Evolutionary conservation across 305 asterid species (phyloP).

Genomic region (Fraxinus sp.): DNA sequence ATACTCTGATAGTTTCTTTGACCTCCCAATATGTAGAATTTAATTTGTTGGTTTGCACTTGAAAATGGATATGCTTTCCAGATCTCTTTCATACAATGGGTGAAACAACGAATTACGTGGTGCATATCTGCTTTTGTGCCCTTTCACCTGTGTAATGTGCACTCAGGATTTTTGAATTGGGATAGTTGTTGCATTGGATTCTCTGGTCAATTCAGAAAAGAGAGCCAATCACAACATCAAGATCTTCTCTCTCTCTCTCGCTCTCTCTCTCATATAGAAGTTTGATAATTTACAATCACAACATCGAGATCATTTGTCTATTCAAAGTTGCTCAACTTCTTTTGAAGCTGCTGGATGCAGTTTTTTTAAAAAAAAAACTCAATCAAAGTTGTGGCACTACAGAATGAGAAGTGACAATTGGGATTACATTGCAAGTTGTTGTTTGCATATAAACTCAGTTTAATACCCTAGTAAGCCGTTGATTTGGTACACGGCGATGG

Average conservation of each 20-base stretch:
- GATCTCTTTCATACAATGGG: not conserved
- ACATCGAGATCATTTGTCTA: not conserved
- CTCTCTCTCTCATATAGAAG: not conserved
- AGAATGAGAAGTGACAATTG: not conserved
- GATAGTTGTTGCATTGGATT: not conserved
- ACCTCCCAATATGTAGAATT: not conserved
- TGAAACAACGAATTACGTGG: not conserved
- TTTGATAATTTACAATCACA: not conserved
- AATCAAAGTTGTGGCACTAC: not conserved
- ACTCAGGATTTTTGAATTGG: not conserved
- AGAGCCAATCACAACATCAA: not conserved
- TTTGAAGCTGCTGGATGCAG: constrained; percentile 14
- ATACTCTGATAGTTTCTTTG: not conserved
- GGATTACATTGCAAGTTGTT: not conserved
- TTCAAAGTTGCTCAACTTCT: constrained; percentile 18
- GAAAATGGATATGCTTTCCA: not conserved
- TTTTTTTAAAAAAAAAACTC: not conserved
- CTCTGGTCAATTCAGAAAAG: not conserved
- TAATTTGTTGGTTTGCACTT: not conserved
- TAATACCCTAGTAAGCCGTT: not conserved
- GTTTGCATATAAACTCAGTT: not conserved
- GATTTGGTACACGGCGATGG: not conserved
- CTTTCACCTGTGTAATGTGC: not conserved
- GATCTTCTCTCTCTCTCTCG: not conserved
- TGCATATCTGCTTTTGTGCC: not conserved